phyloP scores from a whole-genome alignment of 2,329 filamentous ascomycete species.

The Phaeosphaeriaceae sp. region DNA sequence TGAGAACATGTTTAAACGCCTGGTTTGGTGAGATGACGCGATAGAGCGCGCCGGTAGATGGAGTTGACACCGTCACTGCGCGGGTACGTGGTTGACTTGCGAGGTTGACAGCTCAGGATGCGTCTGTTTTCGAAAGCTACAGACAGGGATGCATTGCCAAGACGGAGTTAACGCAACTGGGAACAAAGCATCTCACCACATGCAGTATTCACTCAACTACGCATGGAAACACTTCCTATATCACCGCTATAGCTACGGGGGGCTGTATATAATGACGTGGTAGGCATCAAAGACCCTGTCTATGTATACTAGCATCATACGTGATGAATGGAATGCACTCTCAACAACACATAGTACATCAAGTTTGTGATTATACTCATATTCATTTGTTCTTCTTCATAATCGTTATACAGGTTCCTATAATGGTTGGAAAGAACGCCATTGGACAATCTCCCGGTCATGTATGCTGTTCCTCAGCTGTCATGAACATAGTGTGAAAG shows the following conservation, averaged over 20 bases:
- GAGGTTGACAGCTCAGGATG: conserved; percentile 25
- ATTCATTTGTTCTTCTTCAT: conserved; percentile 16
- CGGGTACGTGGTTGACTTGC: conserved; percentile 6
- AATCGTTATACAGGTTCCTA: conserved; percentile 24
- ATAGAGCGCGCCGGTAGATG: conserved; percentile 36
- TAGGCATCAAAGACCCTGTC: background rate
- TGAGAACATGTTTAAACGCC: conserved; percentile 45
- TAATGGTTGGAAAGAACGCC: conserved; percentile 8
- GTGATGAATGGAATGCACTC: too few relatives aligned
- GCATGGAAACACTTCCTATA: too few relatives aligned
- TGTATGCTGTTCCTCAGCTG: conserved; percentile 21
- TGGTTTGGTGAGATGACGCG: conserved; percentile 29
- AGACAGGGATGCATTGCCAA: conserved; percentile 19
- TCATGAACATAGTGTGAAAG: conserved; percentile 12
- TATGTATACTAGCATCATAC: background rate
- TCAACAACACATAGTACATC: too few relatives aligned
- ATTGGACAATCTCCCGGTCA: conserved; percentile 15
- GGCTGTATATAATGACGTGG: background rate
- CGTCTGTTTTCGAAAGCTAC: conserved; percentile 22
- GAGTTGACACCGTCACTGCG: conserved; percentile 24
- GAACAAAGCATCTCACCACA: background rate
- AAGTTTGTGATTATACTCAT: background rate
- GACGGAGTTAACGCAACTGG: conserved; percentile 15
- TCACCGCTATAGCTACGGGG: too few relatives aligned
- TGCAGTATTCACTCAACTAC: background rate